phyloP scores from a whole-genome alignment of 768 basidiomycete genomes.

The Suillus clintonianus region DNA sequence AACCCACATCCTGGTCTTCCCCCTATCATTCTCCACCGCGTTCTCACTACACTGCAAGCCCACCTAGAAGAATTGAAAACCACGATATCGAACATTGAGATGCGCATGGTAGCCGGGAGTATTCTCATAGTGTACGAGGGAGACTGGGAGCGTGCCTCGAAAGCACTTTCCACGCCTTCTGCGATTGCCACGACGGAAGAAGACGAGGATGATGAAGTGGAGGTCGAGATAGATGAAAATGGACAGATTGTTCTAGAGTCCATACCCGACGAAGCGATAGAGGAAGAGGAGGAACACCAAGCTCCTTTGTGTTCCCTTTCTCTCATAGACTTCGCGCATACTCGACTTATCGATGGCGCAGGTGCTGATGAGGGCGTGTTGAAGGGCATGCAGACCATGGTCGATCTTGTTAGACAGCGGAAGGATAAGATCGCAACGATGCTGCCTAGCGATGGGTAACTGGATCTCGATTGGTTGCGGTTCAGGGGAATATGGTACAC shows the following conservation, averaged over 20 bases:
- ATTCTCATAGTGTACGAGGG: conserved; percentile 82
- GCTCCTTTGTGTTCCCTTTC: conserved; percentile 55
- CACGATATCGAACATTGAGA: conserved; percentile 53
- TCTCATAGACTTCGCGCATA: conserved; percentile 96
- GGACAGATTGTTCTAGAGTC: conserved; percentile 24
- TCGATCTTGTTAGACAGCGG: conserved; percentile 61
- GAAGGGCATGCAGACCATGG: conserved; percentile 67
- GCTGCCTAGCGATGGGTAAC: neutral
- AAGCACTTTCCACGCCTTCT: conserved; percentile 36
- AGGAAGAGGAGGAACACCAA: conserved; percentile 22
- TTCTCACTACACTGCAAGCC: conserved; percentile 56
- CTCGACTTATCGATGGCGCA: conserved; percentile 60
- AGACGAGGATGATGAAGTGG: conserved; percentile 40
- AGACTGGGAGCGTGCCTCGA: conserved; percentile 42
- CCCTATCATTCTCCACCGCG: conserved; percentile 47
- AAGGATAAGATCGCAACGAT: conserved; percentile 41
- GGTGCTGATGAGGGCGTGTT: conserved; percentile 84
- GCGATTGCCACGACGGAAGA: conserved; percentile 19
- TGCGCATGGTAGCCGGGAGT: conserved; percentile 83
- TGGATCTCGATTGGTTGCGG: neutral
- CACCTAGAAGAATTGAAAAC: conserved; percentile 54
- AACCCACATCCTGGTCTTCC: conserved; percentile 53
- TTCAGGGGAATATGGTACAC: neutral
- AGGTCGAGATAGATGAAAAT: conserved; percentile 34
- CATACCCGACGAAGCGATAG: conserved; percentile 21